Percentiles rank a stretch among this genome's conserved stretches.
phyloP scores from a whole-genome alignment of 345 rosid species.

The Rhodamnia argentea region DNA sequence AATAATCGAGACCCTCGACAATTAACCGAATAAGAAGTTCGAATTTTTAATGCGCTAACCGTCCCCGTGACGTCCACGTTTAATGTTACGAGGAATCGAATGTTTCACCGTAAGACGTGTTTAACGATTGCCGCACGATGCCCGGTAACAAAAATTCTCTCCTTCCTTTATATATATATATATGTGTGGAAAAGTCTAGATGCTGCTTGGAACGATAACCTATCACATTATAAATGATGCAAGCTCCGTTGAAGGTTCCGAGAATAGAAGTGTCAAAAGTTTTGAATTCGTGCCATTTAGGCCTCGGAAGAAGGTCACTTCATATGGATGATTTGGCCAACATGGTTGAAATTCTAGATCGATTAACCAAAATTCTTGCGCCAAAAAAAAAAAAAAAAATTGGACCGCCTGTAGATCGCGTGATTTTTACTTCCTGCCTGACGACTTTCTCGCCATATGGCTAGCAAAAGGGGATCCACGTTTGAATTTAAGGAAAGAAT shows the following conservation, averaged over 20 bases:
- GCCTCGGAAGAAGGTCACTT: neutral
- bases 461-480: neutral
- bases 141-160: too few species aligned
- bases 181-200: neutral
- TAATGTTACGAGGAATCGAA: too few species aligned
- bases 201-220: neutral
- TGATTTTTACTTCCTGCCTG: too few species aligned
- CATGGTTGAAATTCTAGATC: neutral
- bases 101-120: too few species aligned
- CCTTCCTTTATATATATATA: neutral
- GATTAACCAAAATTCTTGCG: neutral
- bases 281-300: neutral
- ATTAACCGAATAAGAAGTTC: neutral
- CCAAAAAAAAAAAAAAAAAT: neutral
- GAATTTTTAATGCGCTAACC: accelerated
- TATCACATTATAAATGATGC: neutral
- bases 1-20: neutral
- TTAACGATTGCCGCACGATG: too few species aligned
- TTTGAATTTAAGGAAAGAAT: neutral
- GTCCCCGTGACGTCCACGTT: neutral
- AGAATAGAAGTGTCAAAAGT: neutral
- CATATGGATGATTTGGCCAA: neutral
- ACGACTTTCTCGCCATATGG: neutral
- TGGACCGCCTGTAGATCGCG: too few species aligned
- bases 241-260: neutral